phyloP scores from a whole-genome alignment of 495 filamentous ascomycete genomes.

The Neurospora intermedia region DNA sequence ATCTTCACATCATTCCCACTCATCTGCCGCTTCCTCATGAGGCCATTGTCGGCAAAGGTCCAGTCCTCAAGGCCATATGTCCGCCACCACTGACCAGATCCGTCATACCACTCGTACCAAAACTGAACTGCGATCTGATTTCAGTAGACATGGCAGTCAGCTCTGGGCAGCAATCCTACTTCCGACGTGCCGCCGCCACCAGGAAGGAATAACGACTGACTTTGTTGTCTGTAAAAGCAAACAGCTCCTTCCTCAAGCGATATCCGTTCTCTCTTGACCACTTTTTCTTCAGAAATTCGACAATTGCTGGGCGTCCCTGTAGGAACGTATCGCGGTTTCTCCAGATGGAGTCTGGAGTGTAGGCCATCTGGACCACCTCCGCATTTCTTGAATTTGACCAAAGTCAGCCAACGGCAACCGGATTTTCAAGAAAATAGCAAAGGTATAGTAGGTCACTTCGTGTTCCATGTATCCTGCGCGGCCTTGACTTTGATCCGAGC shows the following conservation, averaged over 20 bases:
- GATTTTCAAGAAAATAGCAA: neutral
- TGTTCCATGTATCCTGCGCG: constrained; percentile 81
- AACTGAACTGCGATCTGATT: constrained; percentile 72
- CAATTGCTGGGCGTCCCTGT: constrained; percentile 55
- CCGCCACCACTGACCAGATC: constrained; percentile 70
- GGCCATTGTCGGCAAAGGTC: constrained; percentile 72
- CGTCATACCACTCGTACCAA: constrained; percentile 83
- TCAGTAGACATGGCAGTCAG: neutral
- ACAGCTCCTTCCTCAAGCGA: constrained; percentile 76
- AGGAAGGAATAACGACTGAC: constrained; percentile 15
- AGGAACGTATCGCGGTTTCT: constrained; percentile 68
- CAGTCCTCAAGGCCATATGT: constrained; percentile 89
- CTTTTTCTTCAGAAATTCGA: constrained; percentile 63
- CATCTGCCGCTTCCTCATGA: constrained; percentile 86
- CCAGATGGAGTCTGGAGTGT: constrained; percentile 74
- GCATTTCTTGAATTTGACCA: constrained; percentile 41
- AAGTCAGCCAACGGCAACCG: neutral
- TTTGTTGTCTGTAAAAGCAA: constrained; percentile 58
- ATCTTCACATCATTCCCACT: constrained; percentile 81
- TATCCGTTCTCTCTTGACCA: constrained; percentile 69
- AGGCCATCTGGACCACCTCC: constrained; percentile 52
- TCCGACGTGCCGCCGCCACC: neutral
- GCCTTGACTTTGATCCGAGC: constrained; percentile 74
- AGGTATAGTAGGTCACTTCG: constrained; percentile 42
- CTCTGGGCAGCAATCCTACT: neutral